A percentile compares a stretch with the other conserved stretches of the same genome.
phyloP scores from a whole-genome alignment of 192 early-diverging fungal genomes.

The Dissophora globulifera region DNA sequence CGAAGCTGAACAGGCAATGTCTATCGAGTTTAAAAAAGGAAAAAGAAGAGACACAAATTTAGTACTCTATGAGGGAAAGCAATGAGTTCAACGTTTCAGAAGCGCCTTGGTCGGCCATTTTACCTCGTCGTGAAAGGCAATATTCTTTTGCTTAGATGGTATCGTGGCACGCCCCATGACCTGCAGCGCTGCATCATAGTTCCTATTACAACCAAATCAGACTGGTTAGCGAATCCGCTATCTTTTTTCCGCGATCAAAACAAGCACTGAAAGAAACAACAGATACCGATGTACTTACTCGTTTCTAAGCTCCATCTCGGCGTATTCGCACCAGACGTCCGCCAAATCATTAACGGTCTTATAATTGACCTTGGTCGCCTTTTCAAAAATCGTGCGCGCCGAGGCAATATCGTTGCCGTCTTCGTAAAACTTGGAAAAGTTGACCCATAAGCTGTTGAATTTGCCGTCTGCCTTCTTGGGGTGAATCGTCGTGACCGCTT shows the following conservation, averaged over 20 bases:
- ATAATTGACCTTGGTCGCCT: slow-evolving; percentile 83
- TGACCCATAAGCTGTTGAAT: slow-evolving; percentile 83
- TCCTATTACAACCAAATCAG: slow-evolving; percentile 21
- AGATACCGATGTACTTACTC: slow-evolving; percentile 48
- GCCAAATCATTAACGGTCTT: slow-evolving; percentile 86
- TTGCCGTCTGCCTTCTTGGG: slow-evolving; percentile 84
- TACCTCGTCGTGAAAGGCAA: slow-evolving; percentile 85
- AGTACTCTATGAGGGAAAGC: too few species aligned
- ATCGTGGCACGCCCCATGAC: slow-evolving; percentile 88
- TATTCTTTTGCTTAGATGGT: slow-evolving; percentile 63
- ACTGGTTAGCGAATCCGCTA: not conserved
- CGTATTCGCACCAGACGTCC: slow-evolving; percentile 91
- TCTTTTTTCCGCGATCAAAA: not conserved
- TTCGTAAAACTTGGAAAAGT: slow-evolving; percentile 87
- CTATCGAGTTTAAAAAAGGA: slow-evolving; percentile 1
- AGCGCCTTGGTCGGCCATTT: too few species aligned
- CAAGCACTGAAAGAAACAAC: not conserved
- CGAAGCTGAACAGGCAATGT: slow-evolving; percentile 78
- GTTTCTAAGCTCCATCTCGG: slow-evolving; percentile 82
- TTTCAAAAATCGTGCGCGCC: slow-evolving; percentile 85
- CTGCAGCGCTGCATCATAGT: slow-evolving; percentile 77
- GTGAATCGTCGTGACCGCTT: slow-evolving; percentile 77
- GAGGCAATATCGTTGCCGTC: slow-evolving; percentile 64
- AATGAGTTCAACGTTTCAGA: too few species aligned
- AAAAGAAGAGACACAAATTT: not conserved